Base-by-base conservation (phyloP, 805 yeast species). In the Lipomyces kockii region DNA sequence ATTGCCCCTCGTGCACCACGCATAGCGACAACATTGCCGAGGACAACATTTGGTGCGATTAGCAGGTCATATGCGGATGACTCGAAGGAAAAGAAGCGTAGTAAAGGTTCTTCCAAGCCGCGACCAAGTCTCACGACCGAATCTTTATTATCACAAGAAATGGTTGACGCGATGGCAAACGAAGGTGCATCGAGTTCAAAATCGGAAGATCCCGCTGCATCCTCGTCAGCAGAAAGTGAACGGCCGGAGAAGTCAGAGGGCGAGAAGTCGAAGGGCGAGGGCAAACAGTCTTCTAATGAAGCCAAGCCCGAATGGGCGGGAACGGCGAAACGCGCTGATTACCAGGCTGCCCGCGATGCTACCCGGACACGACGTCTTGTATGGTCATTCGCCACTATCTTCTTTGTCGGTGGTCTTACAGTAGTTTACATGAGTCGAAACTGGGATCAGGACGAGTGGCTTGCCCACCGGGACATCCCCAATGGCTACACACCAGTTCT, bases 401-500 rank as follows among this genome's bases (percentile, higher is more conserved):
- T 57, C 25, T 22, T 62, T n/a, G 3, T 63, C n/a, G 60, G 62
- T 43, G 64, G 62, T n/a, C 67, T 43, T 17, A 55, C 60, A 6
- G 69, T 39, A 17, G 53, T 34, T 51, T 68, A 68, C 52, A 60
- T 68, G 58, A 27, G 64, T 43, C 71, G 71, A 14, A 59, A 68
- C 60, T 68, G 71, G 71, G 65, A 85, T 35, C 87, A 82, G 59
- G 96, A 89, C 71, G 91, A 90, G 72, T 81, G 83, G 65, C 89
- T 87, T 70, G 80, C 82, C 57, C 84, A 82, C 71, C 79, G 82
- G 27, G 83, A 80, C 29, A 82, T 89, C 69, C 83, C 80, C 43
- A 85, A 89, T 76, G 97, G 97, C 0, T 88, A 85, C 76, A 77
- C 89, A 5, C 89, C 91, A 6, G 80, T 76, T 22, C 82, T 86